These are phyloP conservation scores for Leersia perrieri DNA, from an alignment of 176 grass and related monocot species.

Conservation along the genomic window DNA sequence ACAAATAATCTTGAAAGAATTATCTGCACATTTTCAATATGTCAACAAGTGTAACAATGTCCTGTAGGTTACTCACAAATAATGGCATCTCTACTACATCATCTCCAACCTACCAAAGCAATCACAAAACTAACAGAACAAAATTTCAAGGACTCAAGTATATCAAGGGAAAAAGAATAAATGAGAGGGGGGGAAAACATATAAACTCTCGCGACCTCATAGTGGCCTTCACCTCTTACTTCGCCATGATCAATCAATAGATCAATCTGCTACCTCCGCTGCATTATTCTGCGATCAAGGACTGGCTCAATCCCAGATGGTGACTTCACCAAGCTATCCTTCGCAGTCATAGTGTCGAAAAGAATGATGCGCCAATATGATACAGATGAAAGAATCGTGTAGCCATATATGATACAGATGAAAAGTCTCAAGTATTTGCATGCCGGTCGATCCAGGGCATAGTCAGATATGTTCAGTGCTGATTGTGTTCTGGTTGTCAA, in stretches of 20 bases:
- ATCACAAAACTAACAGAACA: conserved; percentile 52
- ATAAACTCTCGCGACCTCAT: conserved; percentile 27
- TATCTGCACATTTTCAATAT: conserved; percentile 66
- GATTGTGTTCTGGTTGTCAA: conserved; percentile 9
- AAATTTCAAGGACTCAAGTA: conserved; percentile 41
- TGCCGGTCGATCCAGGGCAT: conserved; percentile 16
- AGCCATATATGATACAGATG: conserved; percentile 61
- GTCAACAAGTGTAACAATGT: conserved; percentile 52
- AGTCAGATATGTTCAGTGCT: conserved; percentile 30
- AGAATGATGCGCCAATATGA: conserved; percentile 54
- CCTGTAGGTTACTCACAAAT: conserved; percentile 59
- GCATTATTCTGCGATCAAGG: conserved; percentile 30
- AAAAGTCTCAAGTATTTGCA: conserved; percentile 36
- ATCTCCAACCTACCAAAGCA: conserved; percentile 47
- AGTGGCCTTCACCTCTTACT: conserved; percentile 23
- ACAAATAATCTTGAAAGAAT: conserved; percentile 48
- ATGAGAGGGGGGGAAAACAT: conserved; percentile 27
- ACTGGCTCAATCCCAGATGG: conserved; percentile 29
- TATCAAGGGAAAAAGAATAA: conserved; percentile 33
- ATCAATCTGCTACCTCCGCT: conserved; percentile 16
- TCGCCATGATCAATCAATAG: conserved; percentile 12
- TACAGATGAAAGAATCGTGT: conserved; percentile 65
- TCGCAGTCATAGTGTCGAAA: conserved; percentile 33
- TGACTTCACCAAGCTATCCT: conserved; percentile 33
- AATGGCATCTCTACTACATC: conserved; percentile 56